Percentiles rank a stretch among this genome's conserved stretches.
Conservation (phyloP, 1,139 yeast species). For the Kurtzmaniella quercitrusa region DNA sequence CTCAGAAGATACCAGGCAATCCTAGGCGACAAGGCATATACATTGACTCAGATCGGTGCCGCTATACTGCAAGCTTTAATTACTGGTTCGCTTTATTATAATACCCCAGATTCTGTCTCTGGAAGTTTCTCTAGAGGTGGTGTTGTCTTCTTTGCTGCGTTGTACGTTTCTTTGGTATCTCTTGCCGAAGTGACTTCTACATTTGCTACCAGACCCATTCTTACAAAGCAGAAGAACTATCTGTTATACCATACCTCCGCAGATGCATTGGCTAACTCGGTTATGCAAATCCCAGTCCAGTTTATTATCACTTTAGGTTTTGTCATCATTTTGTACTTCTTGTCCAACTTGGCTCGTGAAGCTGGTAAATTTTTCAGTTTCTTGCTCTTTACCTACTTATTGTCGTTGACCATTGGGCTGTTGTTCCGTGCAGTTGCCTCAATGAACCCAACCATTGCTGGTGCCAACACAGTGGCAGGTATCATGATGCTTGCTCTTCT, state of each 20-base stretch:
- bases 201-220: constrained; percentile 49
- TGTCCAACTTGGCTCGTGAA: constrained; percentile 44
- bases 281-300: constrained; percentile 47
- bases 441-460: constrained; percentile 39
- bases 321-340: constrained; percentile 45
- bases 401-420: constrained; percentile 30
- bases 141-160: constrained; percentile 47
- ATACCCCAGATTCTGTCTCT: constrained; percentile 31
- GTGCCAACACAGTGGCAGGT: constrained; percentile 53
- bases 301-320: constrained; percentile 41
- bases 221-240: constrained; percentile 54
- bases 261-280: constrained; percentile 46
- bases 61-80: constrained; percentile 49
- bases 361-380: constrained; percentile 56
- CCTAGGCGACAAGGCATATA: constrained; percentile 46
- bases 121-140: constrained; percentile 63
- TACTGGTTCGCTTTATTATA: constrained; percentile 48
- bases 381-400: constrained; percentile 36
- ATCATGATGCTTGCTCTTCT: constrained; percentile 42
- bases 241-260: constrained; percentile 57
- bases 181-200: constrained; percentile 48
- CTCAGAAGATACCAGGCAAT: constrained; percentile 49
- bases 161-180: constrained; percentile 53
- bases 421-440: constrained; percentile 51
- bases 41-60: constrained; percentile 43